phyloP scores from a whole-genome alignment of 225 moss, liverwort and hornwort species.

The Physcomitrium patens region DNA sequence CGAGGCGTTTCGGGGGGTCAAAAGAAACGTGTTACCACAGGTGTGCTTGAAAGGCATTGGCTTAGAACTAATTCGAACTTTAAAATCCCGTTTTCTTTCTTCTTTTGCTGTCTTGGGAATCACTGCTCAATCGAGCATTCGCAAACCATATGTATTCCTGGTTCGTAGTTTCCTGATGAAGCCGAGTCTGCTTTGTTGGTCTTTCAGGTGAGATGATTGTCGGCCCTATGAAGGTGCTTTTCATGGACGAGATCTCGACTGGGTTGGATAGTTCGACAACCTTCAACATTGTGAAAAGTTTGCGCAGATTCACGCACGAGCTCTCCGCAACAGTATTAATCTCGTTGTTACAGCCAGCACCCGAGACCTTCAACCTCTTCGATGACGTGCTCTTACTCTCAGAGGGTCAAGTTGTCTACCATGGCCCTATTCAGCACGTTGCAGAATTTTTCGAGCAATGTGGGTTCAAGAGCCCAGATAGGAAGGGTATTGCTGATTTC shows the following conservation, averaged over 20 bases:
- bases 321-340: constrained; percentile 58
- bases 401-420: constrained; percentile 79
- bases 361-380: constrained; percentile 72
- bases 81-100: background rate
- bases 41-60: constrained; percentile 11
- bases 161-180: background rate
- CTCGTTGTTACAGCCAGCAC: constrained; percentile 74
- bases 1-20: constrained; percentile 66
- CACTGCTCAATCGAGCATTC: background rate
- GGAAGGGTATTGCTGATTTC: constrained; percentile 80
- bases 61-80: background rate
- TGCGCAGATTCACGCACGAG: constrained; percentile 52
- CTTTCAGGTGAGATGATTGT: constrained; percentile 81
- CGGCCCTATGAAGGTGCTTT: constrained; percentile 72
- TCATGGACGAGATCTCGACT: constrained; percentile 88
- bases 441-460: constrained; percentile 65
- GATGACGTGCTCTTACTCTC: constrained; percentile 79
- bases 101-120: background rate
- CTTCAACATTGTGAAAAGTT: constrained; percentile 57
- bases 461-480: constrained; percentile 71
- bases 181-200: background rate
- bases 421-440: constrained; percentile 56
- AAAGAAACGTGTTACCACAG: constrained; percentile 64
- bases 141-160: background rate
- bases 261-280: constrained; percentile 82